phyloP scores from a whole-genome alignment of 2,329 filamentous ascomycete genomes.

The Colletotrichum simmondsii region DNA sequence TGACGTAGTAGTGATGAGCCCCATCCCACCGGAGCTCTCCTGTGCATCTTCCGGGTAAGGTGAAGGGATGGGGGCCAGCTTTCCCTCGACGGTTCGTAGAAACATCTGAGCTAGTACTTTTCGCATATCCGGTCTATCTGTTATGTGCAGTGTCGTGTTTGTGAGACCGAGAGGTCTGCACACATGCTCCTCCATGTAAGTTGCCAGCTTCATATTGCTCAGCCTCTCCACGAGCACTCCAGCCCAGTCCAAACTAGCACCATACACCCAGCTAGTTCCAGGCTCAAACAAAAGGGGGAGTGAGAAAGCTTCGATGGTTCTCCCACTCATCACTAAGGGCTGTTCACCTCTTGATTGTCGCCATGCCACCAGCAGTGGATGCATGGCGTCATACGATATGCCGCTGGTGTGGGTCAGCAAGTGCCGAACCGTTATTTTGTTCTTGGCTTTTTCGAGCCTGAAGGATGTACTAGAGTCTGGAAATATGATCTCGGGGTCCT shows the following conservation, averaged over 20 bases:
- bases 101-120: too few species aligned
- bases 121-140: too few species aligned
- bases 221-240: constrained; percentile 39
- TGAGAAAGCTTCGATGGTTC: too few species aligned
- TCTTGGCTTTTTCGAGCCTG: too few species aligned
- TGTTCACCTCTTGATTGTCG: constrained; percentile 47
- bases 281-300: constrained; percentile 44
- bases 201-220: background rate
- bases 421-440: background rate
- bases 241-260: constrained; percentile 44
- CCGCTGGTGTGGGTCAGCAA: constrained; percentile 61
- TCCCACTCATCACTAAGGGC: constrained; percentile 30
- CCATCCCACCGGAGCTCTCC: background rate
- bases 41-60: background rate
- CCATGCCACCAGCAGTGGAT: constrained; percentile 37
- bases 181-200: background rate
- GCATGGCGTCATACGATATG: constrained; percentile 50
- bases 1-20: background rate
- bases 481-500: too few species aligned
- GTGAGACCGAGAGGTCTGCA: too few species aligned
- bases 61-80: background rate
- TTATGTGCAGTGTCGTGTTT: too few species aligned
- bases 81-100: too few species aligned
- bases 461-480: too few species aligned
- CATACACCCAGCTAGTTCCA: constrained; percentile 43